A percentile compares a stretch with the other conserved stretches of the same genome.
phyloP scores from a whole-genome alignment of 495 filamentous ascomycete genomes.

The Aspergillus saccharolyticus region DNA sequence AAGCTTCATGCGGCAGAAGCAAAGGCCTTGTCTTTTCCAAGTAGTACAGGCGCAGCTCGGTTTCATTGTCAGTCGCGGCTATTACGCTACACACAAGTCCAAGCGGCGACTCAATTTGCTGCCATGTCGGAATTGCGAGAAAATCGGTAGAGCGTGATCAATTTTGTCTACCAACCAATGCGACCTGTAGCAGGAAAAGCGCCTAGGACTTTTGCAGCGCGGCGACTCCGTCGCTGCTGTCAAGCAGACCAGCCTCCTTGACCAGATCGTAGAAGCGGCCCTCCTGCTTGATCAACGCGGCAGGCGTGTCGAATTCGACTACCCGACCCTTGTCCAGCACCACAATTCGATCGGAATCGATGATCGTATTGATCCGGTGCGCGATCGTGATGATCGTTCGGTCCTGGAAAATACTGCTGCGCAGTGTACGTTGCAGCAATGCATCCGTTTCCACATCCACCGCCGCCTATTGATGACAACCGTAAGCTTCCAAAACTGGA shows the following conservation, averaged over 20 bases:
- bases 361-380: constrained; percentile 94
- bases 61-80: not conserved
- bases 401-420: constrained; percentile 66
- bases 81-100: not conserved
- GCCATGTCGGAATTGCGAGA: not conserved
- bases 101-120: not conserved
- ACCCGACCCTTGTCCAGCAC: constrained; percentile 71
- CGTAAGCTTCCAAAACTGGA: constrained; percentile 16
- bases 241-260: constrained; percentile 52
- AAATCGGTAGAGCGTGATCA: constrained; percentile 1
- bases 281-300: constrained; percentile 45
- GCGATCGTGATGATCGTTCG: constrained; percentile 97
- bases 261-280: constrained; percentile 55
- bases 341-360: constrained; percentile 86
- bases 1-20: constrained; percentile 2
- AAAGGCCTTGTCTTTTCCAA: not conserved
- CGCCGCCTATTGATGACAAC: constrained; percentile 53
- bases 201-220: constrained; percentile 19
- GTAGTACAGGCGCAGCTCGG: not conserved
- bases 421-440: constrained; percentile 58
- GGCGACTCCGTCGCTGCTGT: constrained; percentile 37
- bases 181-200: not conserved
- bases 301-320: constrained; percentile 55
- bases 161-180: constrained; percentile 3
- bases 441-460: constrained; percentile 95